Evolutionary conservation across 2,329 filamentous ascomycete genomes (phyloP).

Genomic region (Beauveria caledonica): DNA sequence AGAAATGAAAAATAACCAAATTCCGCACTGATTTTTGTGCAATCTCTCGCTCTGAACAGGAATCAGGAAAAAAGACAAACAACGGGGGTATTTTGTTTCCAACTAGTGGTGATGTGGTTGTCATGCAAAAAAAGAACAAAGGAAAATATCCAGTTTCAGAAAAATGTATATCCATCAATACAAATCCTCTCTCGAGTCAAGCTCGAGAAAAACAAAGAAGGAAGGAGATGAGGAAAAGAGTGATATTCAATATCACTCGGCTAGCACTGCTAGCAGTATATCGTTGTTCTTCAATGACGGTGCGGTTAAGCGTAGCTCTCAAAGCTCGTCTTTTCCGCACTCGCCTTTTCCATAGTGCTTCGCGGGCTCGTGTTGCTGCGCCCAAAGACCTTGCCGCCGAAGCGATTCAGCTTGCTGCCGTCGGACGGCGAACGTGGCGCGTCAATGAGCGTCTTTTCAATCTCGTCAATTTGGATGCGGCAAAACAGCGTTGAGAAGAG

Average conservation of each 20-base stretch:
- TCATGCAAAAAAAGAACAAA: neutral
- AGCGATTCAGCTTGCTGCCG: constrained; percentile 46
- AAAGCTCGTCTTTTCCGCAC: constrained; percentile 39
- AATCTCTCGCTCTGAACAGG: neutral
- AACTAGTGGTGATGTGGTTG: constrained; percentile 15
- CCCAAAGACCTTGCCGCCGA: constrained; percentile 50
- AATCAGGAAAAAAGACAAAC: neutral
- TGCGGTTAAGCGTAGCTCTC: constrained; percentile 21
- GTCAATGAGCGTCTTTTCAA: constrained; percentile 50
- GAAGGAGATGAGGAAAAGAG: neutral
- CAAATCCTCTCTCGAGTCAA: neutral
- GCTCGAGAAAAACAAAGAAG: neutral
- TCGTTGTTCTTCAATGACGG: neutral
- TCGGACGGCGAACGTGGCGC: constrained; percentile 31
- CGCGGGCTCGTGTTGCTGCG: constrained; percentile 44
- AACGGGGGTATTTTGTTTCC: constrained; percentile 22
- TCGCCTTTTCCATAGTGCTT: constrained; percentile 44
- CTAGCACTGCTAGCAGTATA: constrained; percentile 4
- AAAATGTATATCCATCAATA: constrained; percentile 2
- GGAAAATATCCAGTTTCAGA: neutral
- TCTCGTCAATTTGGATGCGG: constrained; percentile 61
- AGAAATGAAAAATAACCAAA: neutral
- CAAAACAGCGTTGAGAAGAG: constrained; percentile 93
- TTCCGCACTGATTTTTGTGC: neutral
- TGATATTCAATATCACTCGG: constrained; percentile 11